Conservation (phyloP, 202 grass and related monocot genomes). For the Eragrostis tef region DNA sequence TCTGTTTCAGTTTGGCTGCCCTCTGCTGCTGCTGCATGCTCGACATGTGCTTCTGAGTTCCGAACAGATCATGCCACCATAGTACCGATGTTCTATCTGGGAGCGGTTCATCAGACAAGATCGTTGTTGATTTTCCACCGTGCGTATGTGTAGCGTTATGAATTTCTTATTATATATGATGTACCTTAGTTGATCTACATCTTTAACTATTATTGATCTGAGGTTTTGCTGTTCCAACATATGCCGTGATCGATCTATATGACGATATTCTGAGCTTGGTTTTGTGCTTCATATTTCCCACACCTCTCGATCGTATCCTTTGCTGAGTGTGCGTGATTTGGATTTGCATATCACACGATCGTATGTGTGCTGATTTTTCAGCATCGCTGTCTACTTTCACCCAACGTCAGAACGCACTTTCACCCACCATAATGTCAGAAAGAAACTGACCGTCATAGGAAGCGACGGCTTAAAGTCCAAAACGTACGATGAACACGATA, state of each 20-base stretch:
- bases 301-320: not conserved
- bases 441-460: not conserved
- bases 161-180: not conserved
- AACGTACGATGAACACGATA: not conserved
- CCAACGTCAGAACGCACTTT: not conserved
- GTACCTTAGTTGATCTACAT: not conserved
- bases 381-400: not conserved
- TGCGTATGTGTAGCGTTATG: not conserved
- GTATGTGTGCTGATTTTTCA: not conserved
- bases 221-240: not conserved
- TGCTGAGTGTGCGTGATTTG: not conserved
- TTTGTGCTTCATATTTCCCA: not conserved
- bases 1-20: slow-evolving; percentile 60
- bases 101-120: not conserved
- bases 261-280: not conserved
- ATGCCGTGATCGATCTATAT: not conserved
- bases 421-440: not conserved
- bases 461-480: not conserved
- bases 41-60: slow-evolving; percentile 75
- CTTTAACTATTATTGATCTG: not conserved
- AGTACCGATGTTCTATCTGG: not conserved
- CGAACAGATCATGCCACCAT: not conserved
- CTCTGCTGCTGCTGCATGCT: slow-evolving; percentile 84
- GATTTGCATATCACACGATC: not conserved
- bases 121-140: not conserved